Evolutionary conservation across 2,329 filamentous ascomycete genomes (phyloP).

Genomic region (Colletotrichum gigasporum): DNA sequence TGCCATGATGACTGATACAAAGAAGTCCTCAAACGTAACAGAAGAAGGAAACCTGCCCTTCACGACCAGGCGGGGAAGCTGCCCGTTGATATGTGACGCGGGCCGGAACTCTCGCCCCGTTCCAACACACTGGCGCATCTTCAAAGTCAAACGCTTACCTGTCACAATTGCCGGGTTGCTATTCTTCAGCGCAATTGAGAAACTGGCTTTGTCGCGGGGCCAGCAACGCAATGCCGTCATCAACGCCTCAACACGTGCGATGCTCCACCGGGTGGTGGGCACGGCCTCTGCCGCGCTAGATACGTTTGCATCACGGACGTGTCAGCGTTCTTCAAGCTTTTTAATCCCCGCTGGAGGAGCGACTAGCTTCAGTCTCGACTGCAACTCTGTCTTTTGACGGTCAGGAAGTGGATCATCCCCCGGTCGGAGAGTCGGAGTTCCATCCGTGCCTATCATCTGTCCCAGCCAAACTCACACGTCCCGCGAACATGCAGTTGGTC

Average conservation of each 20-base stretch:
- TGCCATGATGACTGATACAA: background rate
- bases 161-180: background rate
- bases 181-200: background rate
- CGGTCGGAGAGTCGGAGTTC: no score
- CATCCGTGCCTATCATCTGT: no score
- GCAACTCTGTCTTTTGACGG: background rate
- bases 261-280: background rate
- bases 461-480: no score
- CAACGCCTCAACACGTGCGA: background rate
- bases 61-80: background rate
- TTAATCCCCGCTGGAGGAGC: background rate
- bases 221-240: constrained; percentile 1
- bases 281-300: background rate
- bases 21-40: background rate
- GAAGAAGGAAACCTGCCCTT: background rate
- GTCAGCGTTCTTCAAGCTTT: background rate
- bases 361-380: background rate
- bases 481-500: no score
- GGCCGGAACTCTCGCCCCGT: no score
- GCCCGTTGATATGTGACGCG: background rate
- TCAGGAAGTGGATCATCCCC: background rate
- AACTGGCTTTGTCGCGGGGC: background rate
- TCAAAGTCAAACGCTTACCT: no score
- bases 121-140: no score
- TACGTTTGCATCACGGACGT: background rate